phyloP scores from a whole-genome alignment of 495 filamentous ascomycete genomes.

The Xylaria intraflava region DNA sequence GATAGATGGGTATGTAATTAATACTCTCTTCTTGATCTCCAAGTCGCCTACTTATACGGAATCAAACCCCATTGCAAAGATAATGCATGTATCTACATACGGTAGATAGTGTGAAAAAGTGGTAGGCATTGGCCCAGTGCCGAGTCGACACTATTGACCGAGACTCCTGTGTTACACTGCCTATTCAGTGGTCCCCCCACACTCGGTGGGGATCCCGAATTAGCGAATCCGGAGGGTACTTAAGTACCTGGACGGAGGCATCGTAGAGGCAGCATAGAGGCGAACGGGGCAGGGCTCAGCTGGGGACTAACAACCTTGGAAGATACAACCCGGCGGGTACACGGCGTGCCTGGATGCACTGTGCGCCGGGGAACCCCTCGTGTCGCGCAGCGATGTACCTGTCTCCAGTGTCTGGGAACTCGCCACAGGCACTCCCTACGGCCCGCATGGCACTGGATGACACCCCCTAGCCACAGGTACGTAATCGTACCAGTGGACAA shows the following conservation, averaged over 20 bases:
- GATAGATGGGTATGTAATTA: too few species aligned
- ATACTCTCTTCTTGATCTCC: too few species aligned
- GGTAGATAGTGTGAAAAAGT: too few species aligned
- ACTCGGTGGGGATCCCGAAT: constrained; percentile 7
- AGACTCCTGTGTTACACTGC: background rate
- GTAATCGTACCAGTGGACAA: background rate
- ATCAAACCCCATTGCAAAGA: too few species aligned
- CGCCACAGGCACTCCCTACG: too few species aligned
- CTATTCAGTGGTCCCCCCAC: constrained; percentile 7
- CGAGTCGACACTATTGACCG: constrained; percentile 1
- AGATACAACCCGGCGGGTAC: constrained; percentile 24
- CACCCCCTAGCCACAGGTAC: background rate
- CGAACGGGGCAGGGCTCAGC: constrained; percentile 17
- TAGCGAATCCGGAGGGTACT: constrained; percentile 3
- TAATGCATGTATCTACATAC: too few species aligned
- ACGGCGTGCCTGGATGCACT: constrained; percentile 15
- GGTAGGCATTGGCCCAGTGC: background rate
- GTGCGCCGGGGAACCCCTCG: constrained; percentile 1
- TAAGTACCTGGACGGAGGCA: background rate
- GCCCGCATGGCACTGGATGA: constrained; percentile 1
- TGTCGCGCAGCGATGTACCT: constrained; percentile 7
- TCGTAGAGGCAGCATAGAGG: background rate
- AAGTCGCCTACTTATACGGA: too few species aligned
- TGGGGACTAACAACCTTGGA: constrained; percentile 21
- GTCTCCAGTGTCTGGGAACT: background rate